Evolutionary conservation across 352 stramenopile species (phyloP), one percentile per base, ranked within the genome.

Genomic region (Thraustotheca clavata): DNA sequence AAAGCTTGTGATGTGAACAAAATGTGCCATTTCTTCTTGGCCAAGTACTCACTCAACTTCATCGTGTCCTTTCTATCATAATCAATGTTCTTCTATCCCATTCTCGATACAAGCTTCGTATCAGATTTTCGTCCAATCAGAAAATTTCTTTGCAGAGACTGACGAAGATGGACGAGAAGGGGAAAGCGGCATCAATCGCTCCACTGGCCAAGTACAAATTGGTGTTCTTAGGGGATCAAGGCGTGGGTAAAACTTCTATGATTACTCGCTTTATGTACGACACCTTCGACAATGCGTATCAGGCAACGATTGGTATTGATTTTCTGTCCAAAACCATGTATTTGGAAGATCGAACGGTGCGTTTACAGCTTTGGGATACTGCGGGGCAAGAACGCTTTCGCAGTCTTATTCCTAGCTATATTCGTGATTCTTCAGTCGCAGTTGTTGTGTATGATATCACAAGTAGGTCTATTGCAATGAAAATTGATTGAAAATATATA

Each of bases 381-480:
- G 97, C 96, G 1, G 96, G 96, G 14, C 96, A 99, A 77, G 96
- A 99, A 66, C 83, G 88, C 18, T 97, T 97, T 71, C 85, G 91
- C 12, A 99, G 86, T 60, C 74, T 98, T 48, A 98, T 98, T 67
- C 93, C 93, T 16, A 97, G 87, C 60, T 98, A 98, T 85, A 99
- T 97, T 76, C 89, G 97, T 26, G 97, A 99, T 78, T 99, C 95
- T n/a, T 98, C 88, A 9, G 96, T 99, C 43, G 97, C 97, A 6
- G 96, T 99, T n/a, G 95, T 99, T 32, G 96, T 98, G 24, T 99
- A 99, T 70, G 97, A 99, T 80, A 98, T 99, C 50, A 98, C 95
- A 69, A 99, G 88, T 97, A 75, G 67, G 76, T 74, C 3, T 49
- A 7, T 43, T 29, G 34, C 36, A 67, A 26, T 39, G n/a, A n/a